Percentiles rank a stretch among this genome's conserved stretches.
phyloP scores from a whole-genome alignment of 1,284 basidiomycete genomes.

The Pterulicium gracile region DNA sequence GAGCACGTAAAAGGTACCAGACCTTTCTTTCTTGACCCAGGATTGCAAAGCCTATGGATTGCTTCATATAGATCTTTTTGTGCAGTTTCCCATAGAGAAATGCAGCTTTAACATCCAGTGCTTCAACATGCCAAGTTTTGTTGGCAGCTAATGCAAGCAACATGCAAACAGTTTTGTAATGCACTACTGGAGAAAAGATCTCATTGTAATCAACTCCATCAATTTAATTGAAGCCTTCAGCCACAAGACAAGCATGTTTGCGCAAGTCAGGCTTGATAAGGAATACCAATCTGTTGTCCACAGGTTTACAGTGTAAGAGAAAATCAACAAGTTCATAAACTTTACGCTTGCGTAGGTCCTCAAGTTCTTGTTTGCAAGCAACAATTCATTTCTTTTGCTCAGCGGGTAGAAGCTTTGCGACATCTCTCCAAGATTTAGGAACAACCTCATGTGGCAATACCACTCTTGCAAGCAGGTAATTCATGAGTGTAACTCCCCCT shows the following conservation, averaged over 20 bases:
- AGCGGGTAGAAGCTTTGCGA: constrained; percentile 4
- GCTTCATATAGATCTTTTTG: constrained; percentile 22
- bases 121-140: constrained; percentile 15
- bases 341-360: neutral
- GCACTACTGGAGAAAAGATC: constrained; percentile 24
- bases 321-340: constrained; percentile 14
- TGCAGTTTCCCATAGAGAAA: constrained; percentile 23
- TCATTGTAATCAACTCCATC: constrained; percentile 20
- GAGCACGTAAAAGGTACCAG: constrained; percentile 11
- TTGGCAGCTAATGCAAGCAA: constrained; percentile 18
- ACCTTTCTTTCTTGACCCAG: constrained; percentile 11
- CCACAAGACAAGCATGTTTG: constrained; percentile 23
- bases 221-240: constrained; percentile 22
- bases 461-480: neutral
- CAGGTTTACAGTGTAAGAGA: constrained; percentile 14
- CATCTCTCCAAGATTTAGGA: constrained; percentile 6
- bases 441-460: neutral
- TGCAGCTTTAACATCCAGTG: constrained; percentile 21
- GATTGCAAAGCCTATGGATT: constrained; percentile 18
- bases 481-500: neutral
- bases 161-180: constrained; percentile 18
- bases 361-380: constrained; percentile 11
- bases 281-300: constrained; percentile 27
- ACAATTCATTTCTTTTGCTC: constrained; percentile 10
- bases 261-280: constrained; percentile 23